Evolutionary conservation across 2,329 filamentous ascomycete genomes (phyloP).

Genomic region (Pyrenochaeta sp.): DNA sequence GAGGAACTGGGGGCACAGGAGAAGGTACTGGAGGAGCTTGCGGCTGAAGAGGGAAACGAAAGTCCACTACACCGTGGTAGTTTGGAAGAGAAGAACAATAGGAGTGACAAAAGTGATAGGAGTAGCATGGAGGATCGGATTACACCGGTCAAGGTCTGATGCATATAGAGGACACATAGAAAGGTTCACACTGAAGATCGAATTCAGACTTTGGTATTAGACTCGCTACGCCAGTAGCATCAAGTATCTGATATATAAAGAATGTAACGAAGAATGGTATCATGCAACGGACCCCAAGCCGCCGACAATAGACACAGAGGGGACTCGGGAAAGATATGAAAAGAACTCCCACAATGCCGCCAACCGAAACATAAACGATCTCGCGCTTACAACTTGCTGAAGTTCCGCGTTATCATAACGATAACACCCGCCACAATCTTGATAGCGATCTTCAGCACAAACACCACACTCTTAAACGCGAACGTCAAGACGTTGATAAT

Average conservation of each 20-base stretch:
- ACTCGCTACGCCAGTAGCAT: neutral
- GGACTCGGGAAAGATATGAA: neutral
- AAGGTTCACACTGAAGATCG: neutral
- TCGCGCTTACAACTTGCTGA: slow-evolving; percentile 40
- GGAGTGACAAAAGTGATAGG: slow-evolving; percentile 12
- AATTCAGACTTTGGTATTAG: neutral
- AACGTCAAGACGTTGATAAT: slow-evolving; percentile 52
- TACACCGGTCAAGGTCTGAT: slow-evolving; percentile 16
- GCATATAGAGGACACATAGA: neutral
- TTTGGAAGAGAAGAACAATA: slow-evolving; percentile 6
- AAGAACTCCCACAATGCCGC: neutral
- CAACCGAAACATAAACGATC: neutral
- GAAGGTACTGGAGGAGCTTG: slow-evolving; percentile 33
- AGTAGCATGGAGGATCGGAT: slow-evolving; percentile 23
- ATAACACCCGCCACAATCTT: slow-evolving; percentile 53
- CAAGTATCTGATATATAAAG: neutral
- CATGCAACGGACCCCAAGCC: neutral
- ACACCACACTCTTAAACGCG: slow-evolving; percentile 54
- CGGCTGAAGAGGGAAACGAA: slow-evolving; percentile 42
- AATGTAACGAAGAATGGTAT: slow-evolving; percentile 3
- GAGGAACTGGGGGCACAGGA: slow-evolving; percentile 19
- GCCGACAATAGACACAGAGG: neutral
- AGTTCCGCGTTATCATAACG: slow-evolving; percentile 48
- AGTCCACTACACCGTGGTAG: slow-evolving; percentile 19
- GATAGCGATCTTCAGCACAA: slow-evolving; percentile 52